These are phyloP conservation scores for Blastocystis sp. DNA, from an alignment of 352 stramenopile genomes.

Conservation along the genomic window DNA sequence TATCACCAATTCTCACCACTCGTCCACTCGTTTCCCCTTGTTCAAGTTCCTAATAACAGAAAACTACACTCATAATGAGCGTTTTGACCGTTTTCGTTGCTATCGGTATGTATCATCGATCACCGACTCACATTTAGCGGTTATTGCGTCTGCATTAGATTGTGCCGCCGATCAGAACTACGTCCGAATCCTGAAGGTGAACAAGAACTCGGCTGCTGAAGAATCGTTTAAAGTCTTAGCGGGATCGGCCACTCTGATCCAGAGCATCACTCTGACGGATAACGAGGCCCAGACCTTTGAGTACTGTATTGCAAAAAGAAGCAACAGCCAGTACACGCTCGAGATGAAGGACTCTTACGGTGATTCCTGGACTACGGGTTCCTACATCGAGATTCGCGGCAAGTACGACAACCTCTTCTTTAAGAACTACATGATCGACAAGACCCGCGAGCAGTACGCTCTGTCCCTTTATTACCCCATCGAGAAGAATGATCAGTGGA, in stretches of 20 bases:
- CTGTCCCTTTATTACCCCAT: constrained; percentile 10
- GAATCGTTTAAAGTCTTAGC: not conserved
- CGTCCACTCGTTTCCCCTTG: no score
- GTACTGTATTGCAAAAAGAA: not conserved
- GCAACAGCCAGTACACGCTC: constrained; percentile 28
- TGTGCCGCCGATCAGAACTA: not conserved
- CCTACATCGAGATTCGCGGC: constrained; percentile 33
- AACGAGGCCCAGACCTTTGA: not conserved
- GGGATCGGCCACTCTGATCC: not conserved
- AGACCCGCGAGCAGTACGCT: not conserved
- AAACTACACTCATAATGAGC: not conserved
- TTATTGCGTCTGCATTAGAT: not conserved
- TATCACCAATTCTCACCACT: no score
- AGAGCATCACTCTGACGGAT: not conserved
- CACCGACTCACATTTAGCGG: not conserved
- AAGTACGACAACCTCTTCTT: constrained; percentile 44
- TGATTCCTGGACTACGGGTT: not conserved
- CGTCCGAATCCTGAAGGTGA: constrained; percentile 13
- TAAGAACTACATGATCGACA: constrained; percentile 26
- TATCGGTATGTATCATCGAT: not conserved
- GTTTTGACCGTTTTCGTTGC: not conserved
- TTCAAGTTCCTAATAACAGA: no score
- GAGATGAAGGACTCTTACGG: not conserved
- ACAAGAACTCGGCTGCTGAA: not conserved
- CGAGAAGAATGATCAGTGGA: constrained; percentile 22